Evolutionary conservation across 768 basidiomycete species (phyloP), one percentile per base, ranked within the genome.

Genomic region (Porphyrellus cyaneotinctus): DNA sequence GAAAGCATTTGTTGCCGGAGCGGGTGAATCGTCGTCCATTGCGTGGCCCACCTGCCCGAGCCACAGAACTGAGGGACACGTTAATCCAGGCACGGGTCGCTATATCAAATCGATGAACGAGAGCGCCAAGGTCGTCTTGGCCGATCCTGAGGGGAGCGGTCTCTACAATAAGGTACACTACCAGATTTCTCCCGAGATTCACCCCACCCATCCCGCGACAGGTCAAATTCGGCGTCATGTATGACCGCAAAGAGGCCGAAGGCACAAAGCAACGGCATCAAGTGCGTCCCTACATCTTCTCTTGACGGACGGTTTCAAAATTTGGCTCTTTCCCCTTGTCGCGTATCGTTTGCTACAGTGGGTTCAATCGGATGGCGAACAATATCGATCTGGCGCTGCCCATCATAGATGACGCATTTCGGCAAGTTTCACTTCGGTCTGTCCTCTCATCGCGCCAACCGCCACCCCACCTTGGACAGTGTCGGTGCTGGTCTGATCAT

Each of bases 211-310:
- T n/a, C n/a, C n/a, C n/a, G n/a, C n/a, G 5, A 35, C 44, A 89
- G 87, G 81, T 97, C 48, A 91, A 90, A 72, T 80, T 85, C 58
- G 93, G 92, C 6, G 97, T 97, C 8, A 91, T 99, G 94, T 99
- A 86, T 63, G 90, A 95, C 64, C 75, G 71, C n/a, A 90, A 80
- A 58, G 95, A 99, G 73, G 85, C 83, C 36, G 95, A 99, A 72
- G 95, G 97, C 6, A 95, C 86, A 10, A 93, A 91, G 63, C 72
- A 97, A 61, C 75, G 95, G 52, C 91, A 95, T 65, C 94, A 95
- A 69, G 92, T 88, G 22, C 50, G 75, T 68, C 24, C 31, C 11
- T 24, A 48, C n/a, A 1, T 28, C 20, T 71, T 68, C 13, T 17
- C 35, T 15, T 17, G 35, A 36, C 31, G 18, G 23, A 23, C 18